Percentiles rank a stretch among this genome's conserved stretches.
Conservation (phyloP, 2,329 filamentous ascomycete species). For the Neopestalotiopsis sp. region DNA sequence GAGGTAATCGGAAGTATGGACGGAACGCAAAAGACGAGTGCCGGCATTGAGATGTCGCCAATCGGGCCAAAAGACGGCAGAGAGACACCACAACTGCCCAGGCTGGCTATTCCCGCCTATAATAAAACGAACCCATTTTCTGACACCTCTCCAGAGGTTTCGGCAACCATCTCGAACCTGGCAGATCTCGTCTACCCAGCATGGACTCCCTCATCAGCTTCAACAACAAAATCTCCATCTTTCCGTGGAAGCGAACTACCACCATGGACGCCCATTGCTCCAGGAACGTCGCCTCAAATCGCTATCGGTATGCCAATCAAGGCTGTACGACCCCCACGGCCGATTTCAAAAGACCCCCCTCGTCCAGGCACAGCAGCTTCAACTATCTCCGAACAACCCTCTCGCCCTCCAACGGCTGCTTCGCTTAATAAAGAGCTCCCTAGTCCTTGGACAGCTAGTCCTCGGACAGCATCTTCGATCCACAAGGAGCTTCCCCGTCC, state of each 20-base stretch:
- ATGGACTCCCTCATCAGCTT: conserved; percentile 5
- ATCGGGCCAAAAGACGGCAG: conserved; percentile 22
- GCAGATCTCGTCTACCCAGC: background rate
- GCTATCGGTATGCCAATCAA: conserved; percentile 23
- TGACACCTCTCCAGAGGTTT: conserved; percentile 13
- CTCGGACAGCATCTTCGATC: too few relatives aligned
- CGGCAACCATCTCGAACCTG: conserved; percentile 22
- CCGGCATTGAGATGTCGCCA: conserved; percentile 3
- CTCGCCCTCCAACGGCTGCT: too few relatives aligned
- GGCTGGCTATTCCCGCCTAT: conserved; percentile 19
- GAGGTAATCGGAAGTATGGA: background rate
- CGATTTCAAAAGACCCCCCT: conserved; percentile 27
- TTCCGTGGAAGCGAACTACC: background rate
- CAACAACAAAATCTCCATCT: background rate
- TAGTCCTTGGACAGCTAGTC: too few relatives aligned
- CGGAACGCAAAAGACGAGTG: background rate
- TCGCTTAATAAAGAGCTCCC: too few relatives aligned
- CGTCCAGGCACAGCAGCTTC: conserved; percentile 38
- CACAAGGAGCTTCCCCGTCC: conserved; percentile 23
- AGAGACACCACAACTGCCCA: conserved; percentile 32
- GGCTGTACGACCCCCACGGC: conserved; percentile 20
- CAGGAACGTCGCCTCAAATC: conserved; percentile 6
- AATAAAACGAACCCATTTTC: background rate
- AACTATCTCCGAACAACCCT: conserved; percentile 25
- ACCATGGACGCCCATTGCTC: conserved; percentile 13